Evolutionary conservation across 352 stramenopile species (phyloP).

Genomic region (Plasmopara muralis): DNA sequence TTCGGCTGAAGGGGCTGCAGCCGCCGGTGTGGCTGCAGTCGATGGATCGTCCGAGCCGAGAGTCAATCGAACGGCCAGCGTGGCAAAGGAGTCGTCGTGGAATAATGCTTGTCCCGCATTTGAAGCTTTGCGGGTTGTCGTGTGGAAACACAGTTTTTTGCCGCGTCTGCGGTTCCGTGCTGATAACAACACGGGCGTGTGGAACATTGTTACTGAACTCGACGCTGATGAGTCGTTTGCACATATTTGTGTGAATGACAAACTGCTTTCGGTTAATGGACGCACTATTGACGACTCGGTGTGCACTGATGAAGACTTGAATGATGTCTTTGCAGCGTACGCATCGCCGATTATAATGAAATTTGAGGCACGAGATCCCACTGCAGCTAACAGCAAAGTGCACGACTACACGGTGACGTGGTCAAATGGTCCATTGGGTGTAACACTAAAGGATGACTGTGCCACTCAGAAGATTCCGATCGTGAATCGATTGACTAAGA

Average conservation of each 20-base stretch:
- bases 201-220: constrained; percentile 58
- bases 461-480: constrained; percentile 81
- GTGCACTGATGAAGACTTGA: constrained; percentile 54
- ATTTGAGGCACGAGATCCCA: constrained; percentile 49
- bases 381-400: constrained; percentile 52
- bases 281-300: constrained; percentile 55
- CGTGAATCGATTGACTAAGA: constrained; percentile 83
- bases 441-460: constrained; percentile 83
- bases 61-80: constrained; percentile 31
- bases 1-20: constrained; percentile 11
- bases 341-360: constrained; percentile 80
- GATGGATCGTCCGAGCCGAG: constrained; percentile 14
- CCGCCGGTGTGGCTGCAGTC: constrained; percentile 18
- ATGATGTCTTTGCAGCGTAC: constrained; percentile 67
- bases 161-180: constrained; percentile 55
- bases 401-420: constrained; percentile 84
- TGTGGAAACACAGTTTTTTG: constrained; percentile 86
- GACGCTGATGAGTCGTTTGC: constrained; percentile 78
- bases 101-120: constrained; percentile 78
- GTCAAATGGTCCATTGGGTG: constrained; percentile 78
- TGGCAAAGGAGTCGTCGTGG: constrained; percentile 75
- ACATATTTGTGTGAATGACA: constrained; percentile 63
- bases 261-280: constrained; percentile 72
- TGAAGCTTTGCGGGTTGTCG: constrained; percentile 67
- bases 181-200: constrained; percentile 39